Evolutionary conservation across 2,329 filamentous ascomycete genomes (phyloP).

Genomic region (Scytalidium sp.): DNA sequence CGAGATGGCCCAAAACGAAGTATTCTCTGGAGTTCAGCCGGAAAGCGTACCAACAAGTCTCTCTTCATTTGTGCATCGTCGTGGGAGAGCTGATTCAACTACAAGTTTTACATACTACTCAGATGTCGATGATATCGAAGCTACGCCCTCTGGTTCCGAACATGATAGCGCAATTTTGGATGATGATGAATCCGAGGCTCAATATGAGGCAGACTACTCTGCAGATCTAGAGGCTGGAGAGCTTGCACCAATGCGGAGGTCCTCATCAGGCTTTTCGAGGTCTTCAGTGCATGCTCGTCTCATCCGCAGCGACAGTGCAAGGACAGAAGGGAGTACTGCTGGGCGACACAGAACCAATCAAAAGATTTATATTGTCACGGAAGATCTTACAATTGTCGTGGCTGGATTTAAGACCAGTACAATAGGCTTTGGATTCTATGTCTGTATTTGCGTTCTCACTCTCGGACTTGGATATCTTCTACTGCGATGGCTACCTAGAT

Average conservation of each 20-base stretch:
- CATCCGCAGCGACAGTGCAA: slow-evolving; percentile 66
- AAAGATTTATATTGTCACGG: slow-evolving; percentile 89
- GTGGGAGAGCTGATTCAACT: slow-evolving; percentile 76
- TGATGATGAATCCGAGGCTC: slow-evolving; percentile 32
- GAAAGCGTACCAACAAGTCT: slow-evolving; percentile 95
- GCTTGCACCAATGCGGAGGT: slow-evolving; percentile 50
- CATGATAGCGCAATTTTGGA: slow-evolving; percentile 35
- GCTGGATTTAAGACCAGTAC: slow-evolving; percentile 83
- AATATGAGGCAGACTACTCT: slow-evolving; percentile 26
- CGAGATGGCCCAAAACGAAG: slow-evolving; percentile 98
- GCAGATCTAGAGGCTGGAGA: slow-evolving; percentile 30
- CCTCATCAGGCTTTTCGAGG: slow-evolving; percentile 59
- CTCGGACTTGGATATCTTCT: slow-evolving; percentile 79
- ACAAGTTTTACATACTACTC: slow-evolving; percentile 90
- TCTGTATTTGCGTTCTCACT: slow-evolving; percentile 67
- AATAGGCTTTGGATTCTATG: slow-evolving; percentile 66
- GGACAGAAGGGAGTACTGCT: slow-evolving; percentile 63
- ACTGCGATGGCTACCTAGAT: slow-evolving; percentile 85
- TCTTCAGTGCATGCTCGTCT: slow-evolving; percentile 61
- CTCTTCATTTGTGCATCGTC: slow-evolving; percentile 86
- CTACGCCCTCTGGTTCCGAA: slow-evolving; percentile 37
- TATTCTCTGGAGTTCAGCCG: slow-evolving; percentile 88
- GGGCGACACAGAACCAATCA: slow-evolving; percentile 69
- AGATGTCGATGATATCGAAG: slow-evolving; percentile 57
- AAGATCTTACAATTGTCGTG: slow-evolving; percentile 91